Base-by-base conservation (phyloP, 345 rosid genomes). In the Syzygium aqueum region DNA sequence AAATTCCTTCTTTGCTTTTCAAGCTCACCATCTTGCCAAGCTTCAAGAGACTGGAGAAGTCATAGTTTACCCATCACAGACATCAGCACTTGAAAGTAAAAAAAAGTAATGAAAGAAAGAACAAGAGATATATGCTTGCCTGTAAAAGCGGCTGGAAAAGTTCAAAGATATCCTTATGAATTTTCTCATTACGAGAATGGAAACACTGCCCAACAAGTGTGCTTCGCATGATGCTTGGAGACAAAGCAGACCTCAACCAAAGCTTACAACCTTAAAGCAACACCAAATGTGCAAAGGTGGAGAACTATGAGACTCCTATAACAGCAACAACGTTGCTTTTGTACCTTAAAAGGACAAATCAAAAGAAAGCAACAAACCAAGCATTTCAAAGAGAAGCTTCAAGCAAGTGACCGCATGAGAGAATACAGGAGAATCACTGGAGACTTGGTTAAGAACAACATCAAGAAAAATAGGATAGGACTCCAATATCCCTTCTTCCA, bases 161-260 rank as follows among this genome's bases (percentile, higher is more conserved):
- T 90, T 97, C 99, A 91, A 97, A 95, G 89, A 97, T 97, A 88
- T 94, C 99, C 93, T 95, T 96, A 91, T 97, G 99, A 86, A 93
- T 95, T 92, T 96, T 96, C 94, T 97, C 99, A 86, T 89, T 92
- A 90, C 91, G 93, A 78, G 98, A 95, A 87, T 97, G 99, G 91
- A 97, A 97, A 95, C 99, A 97, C 86, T 97, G 99, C 89, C 99
- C 99, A 92, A 97, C 86, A 86, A 97, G 91, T 52, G 99, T 96
- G 90, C 97, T 96, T 86, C 98, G 95, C 99, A 97, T 94, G 91
- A 95, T 98, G 89, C 98, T 95, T 82, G 99, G 98, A 89, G 99
- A 96, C 91, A 97, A 89, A 28, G 98, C 94, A 91, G 99, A 92
- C 90, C 99, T 94, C 90, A 97, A 90, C 99, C 99, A 97, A 87